Conservation (phyloP, 176 grass and related monocot genomes). For the Oryza coarctata region DNA sequence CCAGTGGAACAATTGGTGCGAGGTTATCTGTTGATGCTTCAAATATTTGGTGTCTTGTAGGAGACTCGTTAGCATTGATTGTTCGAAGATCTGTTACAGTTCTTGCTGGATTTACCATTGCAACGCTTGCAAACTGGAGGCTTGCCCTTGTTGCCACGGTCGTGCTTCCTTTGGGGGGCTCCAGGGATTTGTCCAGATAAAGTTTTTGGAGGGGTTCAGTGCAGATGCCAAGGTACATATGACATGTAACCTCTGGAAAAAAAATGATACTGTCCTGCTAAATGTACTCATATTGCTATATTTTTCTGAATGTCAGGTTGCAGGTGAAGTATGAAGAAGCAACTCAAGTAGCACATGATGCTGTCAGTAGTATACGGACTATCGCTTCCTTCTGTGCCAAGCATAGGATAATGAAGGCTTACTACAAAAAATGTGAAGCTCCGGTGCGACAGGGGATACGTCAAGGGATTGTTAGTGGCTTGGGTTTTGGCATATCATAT, state of each 20-base stretch:
- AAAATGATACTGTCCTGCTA: background rate
- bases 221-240: conserved; percentile 53
- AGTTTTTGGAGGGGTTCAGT: conserved; percentile 57
- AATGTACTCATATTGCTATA: background rate
- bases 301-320: conserved; percentile 2
- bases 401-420: conserved; percentile 45
- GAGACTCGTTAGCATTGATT: conserved; percentile 45
- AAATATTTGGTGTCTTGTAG: conserved; percentile 49
- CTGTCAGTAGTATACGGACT: conserved; percentile 52
- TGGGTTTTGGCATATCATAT: conserved; percentile 53
- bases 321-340: conserved; percentile 63
- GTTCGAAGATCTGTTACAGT: conserved; percentile 48
- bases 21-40: conserved; percentile 57
- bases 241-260: background rate
- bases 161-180: conserved; percentile 51
- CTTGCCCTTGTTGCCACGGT: conserved; percentile 44
- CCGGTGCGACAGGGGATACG: conserved; percentile 47
- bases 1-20: conserved; percentile 50
- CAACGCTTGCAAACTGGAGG: conserved; percentile 58
- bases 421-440: conserved; percentile 49
- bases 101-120: conserved; percentile 46
- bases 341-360: conserved; percentile 59
- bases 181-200: conserved; percentile 53
- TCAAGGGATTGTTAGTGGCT: conserved; percentile 50
- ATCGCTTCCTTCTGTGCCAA: conserved; percentile 59